Evolutionary conservation across 495 filamentous ascomycete species (phyloP).

Genomic region (Penicillium ochrochloron): DNA sequence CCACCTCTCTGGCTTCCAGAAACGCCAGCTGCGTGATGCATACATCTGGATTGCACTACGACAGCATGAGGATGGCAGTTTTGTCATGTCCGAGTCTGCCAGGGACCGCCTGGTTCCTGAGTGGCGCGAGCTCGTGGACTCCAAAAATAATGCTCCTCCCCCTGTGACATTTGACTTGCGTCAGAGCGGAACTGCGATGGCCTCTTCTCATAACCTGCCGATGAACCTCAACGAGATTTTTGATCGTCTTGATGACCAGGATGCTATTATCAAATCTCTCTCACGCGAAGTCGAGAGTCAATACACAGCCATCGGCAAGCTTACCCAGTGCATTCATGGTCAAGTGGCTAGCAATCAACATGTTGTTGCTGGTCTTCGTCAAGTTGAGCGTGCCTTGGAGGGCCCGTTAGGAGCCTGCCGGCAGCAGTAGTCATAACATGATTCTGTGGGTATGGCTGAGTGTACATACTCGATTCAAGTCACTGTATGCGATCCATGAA

Average conservation of each 20-base stretch:
- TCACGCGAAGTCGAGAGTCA: neutral
- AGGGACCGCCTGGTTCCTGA: neutral
- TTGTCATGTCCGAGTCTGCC: neutral
- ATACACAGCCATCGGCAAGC: neutral
- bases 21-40: neutral
- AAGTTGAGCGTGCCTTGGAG: neutral
- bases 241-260: neutral
- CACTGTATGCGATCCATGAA: no score
- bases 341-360: neutral
- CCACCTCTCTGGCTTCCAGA: neutral
- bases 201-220: neutral
- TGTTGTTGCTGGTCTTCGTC: neutral
- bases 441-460: no score
- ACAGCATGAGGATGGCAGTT: neutral
- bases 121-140: neutral
- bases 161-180: neutral
- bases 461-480: no score
- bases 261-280: neutral
- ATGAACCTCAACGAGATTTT: neutral
- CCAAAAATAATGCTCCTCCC: neutral
- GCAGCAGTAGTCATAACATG: neutral
- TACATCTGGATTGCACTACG: conserved; percentile 5
- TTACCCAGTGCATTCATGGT: neutral
- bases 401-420: neutral
- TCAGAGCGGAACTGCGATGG: neutral